phyloP scores from a whole-genome alignment of 306 rosid species.

The Cucumis cinereus region DNA sequence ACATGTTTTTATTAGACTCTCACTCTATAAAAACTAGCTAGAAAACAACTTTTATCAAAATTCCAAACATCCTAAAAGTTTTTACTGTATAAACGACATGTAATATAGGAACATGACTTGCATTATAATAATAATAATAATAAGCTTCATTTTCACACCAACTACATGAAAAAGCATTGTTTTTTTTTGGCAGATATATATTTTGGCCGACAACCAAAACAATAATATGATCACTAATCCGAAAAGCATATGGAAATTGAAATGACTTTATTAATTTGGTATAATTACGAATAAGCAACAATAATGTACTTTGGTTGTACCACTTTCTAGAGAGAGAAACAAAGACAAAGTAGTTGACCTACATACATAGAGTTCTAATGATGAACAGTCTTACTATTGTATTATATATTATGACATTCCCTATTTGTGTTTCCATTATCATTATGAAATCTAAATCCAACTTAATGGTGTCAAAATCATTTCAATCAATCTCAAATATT shows the following conservation, averaged over 20 bases:
- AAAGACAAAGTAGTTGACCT: not conserved
- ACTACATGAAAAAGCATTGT: not conserved
- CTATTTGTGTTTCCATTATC: not conserved
- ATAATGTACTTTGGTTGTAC: conserved; percentile 5
- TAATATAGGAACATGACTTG: not conserved
- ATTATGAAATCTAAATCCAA: not conserved
- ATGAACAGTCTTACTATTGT: not conserved
- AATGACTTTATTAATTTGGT: not conserved
- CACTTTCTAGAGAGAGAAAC: not conserved
- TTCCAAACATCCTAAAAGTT: not conserved
- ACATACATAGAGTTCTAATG: not conserved
- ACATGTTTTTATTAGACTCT: not conserved
- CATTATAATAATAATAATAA: not conserved
- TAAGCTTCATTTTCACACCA: not conserved
- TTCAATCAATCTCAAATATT: not conserved
- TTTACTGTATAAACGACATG: not conserved
- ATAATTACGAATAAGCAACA: conserved; percentile 6
- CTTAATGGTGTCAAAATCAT: not conserved
- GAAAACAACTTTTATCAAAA: not conserved
- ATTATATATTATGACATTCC: not conserved
- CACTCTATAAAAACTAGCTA: not conserved
- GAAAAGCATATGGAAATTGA: not conserved
- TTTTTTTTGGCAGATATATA: not conserved
- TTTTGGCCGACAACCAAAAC: conserved; percentile 1
- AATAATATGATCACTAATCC: not conserved